A percentile compares a stretch with the other conserved stretches of the same genome.
Conservation (phyloP, 75 land plant species). For the Picea sitchensis region DNA sequence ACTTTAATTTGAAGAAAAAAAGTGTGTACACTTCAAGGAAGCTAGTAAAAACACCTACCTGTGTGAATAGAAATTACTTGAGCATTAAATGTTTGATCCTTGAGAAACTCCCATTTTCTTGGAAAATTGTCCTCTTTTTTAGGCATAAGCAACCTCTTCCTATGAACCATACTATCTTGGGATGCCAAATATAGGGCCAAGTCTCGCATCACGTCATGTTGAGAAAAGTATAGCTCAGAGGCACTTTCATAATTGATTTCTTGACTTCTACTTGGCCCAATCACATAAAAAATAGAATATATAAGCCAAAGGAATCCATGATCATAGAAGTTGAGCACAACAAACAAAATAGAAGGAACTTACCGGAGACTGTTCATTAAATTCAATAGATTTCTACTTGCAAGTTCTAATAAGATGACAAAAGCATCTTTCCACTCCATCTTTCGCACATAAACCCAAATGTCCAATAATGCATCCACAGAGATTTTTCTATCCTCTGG, state of each 20-base stretch:
- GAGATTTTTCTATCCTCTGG: slow-evolving; percentile 61
- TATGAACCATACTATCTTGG: slow-evolving; percentile 13
- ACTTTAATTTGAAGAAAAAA: too few species aligned
- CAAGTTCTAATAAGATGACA: slow-evolving; percentile 43
- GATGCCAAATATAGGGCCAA: slow-evolving; percentile 43
- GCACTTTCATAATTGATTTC: not conserved
- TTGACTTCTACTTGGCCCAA: not conserved
- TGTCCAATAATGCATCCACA: slow-evolving; percentile 43
- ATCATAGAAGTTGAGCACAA: not conserved
- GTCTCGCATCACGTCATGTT: slow-evolving; percentile 57
- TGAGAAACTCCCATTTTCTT: slow-evolving; percentile 42
- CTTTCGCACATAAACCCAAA: slow-evolving; percentile 55
- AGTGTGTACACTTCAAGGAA: too few species aligned
- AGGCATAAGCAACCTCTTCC: slow-evolving; percentile 51
- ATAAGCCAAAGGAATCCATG: not conserved
- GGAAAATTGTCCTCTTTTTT: slow-evolving; percentile 42
- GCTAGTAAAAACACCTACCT: slow-evolving; percentile 18
- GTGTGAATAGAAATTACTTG: slow-evolving; percentile 61
- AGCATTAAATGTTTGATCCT: slow-evolving; percentile 44
- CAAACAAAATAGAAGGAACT: not conserved
- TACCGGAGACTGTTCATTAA: slow-evolving; percentile 9
- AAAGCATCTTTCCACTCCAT: slow-evolving; percentile 52
- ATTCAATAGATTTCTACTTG: slow-evolving; percentile 47
- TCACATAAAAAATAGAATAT: not conserved
- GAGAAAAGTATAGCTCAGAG: not conserved